These are phyloP conservation scores for Juglanconis sp. DNA, from an alignment of 2,329 filamentous ascomycete genomes.

Conservation along the genomic window DNA sequence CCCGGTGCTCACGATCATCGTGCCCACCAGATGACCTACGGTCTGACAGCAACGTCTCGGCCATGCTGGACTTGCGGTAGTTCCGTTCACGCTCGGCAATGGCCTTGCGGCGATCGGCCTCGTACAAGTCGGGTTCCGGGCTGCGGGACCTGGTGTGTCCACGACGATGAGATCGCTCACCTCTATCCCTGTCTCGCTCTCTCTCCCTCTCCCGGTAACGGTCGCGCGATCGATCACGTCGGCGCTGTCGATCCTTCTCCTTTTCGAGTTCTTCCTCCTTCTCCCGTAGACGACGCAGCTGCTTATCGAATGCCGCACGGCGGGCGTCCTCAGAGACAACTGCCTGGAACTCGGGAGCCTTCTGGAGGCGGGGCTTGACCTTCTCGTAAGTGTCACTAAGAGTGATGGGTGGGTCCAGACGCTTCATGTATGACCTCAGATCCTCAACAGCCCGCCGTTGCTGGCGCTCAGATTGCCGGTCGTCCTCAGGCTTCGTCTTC, in stretches of 20 bases:
- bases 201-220: constrained; percentile 53
- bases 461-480: constrained; percentile 79
- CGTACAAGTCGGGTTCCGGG: constrained; percentile 91
- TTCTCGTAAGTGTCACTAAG: constrained; percentile 83
- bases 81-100: constrained; percentile 92
- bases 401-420: constrained; percentile 78
- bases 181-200: constrained; percentile 39
- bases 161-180: constrained; percentile 62
- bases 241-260: constrained; percentile 52
- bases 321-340: constrained; percentile 80
- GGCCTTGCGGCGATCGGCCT: constrained; percentile 89
- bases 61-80: constrained; percentile 76
- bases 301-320: constrained; percentile 83
- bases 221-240: constrained; percentile 42
- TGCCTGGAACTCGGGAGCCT: constrained; percentile 78
- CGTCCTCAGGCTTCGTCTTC: constrained; percentile 74
- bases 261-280: constrained; percentile 81
- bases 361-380: constrained; percentile 74
- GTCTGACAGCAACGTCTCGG: constrained; percentile 58
- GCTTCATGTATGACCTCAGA: constrained; percentile 82
- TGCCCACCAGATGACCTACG: constrained; percentile 48
- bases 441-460: constrained; percentile 82
- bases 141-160: constrained; percentile 65
- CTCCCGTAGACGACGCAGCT: constrained; percentile 84
- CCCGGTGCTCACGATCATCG: constrained; percentile 36